These are phyloP conservation scores for Viola pubescens DNA, from an alignment of 441 rosid species.

Conservation along the genomic window DNA sequence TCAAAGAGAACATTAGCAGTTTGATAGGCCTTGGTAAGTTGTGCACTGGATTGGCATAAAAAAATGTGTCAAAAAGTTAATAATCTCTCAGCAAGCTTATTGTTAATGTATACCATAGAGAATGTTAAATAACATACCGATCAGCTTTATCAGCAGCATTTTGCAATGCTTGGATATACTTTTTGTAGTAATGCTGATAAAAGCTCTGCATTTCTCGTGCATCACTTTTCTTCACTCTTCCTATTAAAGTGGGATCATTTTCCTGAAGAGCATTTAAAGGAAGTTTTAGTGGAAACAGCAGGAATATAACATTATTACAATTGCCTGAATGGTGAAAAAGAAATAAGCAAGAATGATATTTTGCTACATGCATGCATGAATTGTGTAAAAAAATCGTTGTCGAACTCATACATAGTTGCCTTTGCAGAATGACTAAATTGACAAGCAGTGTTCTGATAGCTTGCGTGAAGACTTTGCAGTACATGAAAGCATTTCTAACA, in stretches of 20 bases:
- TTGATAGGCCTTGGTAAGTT: slow-evolving; percentile 97
- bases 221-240: slow-evolving; percentile 87
- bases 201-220: slow-evolving; percentile 97
- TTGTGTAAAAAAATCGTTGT: too few relatives aligned
- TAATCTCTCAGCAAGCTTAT: too few relatives aligned
- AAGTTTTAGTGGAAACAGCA: slow-evolving; percentile 1
- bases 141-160: slow-evolving; percentile 99
- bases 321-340: background rate
- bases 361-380: too few relatives aligned
- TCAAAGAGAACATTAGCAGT: slow-evolving; percentile 99
- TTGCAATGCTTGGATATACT: slow-evolving; percentile 88
- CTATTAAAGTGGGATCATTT: slow-evolving; percentile 81
- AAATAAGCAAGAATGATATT: background rate
- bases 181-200: slow-evolving; percentile 89
- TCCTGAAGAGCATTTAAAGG: slow-evolving; percentile 39
- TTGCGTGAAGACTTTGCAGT: too few relatives aligned
- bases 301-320: background rate
- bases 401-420: too few relatives aligned
- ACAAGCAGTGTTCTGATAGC: too few relatives aligned
- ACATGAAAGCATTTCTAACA: too few relatives aligned
- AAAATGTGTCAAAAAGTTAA: background rate
- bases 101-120: too few relatives aligned
- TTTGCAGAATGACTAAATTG: too few relatives aligned
- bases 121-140: slow-evolving; percentile 43
- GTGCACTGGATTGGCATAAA: slow-evolving; percentile 55